A percentile compares a stretch with the other conserved stretches of the same genome.
These are phyloP conservation scores for Vigna radiata DNA, from an alignment of 306 rosid genomes.

Conservation along the genomic window DNA sequence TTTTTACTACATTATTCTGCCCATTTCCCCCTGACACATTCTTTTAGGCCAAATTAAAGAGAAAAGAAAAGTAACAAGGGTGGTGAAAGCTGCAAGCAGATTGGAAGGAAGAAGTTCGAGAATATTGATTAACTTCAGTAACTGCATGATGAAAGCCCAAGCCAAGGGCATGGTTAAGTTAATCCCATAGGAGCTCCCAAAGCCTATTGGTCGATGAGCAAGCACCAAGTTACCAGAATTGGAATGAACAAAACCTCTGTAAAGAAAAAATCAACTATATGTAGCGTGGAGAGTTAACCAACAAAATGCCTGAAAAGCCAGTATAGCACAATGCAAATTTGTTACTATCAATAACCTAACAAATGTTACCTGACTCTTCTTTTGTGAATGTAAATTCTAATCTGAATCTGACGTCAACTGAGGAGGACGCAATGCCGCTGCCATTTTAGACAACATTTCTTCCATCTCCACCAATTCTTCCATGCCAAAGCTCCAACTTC, in stretches of 20 bases:
- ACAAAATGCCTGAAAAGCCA: slow-evolving; percentile 23
- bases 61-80: not conserved
- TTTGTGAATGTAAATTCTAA: slow-evolving; percentile 42
- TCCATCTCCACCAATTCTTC: slow-evolving; percentile 88
- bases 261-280: not conserved
- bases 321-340: slow-evolving; percentile 13
- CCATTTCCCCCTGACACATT: too few relatives aligned
- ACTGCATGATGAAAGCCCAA: not conserved
- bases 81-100: not conserved
- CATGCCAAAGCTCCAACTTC: slow-evolving; percentile 79
- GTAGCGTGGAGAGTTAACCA: not conserved
- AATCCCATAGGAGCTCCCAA: not conserved
- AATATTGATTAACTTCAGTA: not conserved
- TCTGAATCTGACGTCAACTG: slow-evolving; percentile 80
- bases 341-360: not conserved
- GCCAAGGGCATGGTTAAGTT: not conserved
- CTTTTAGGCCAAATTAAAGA: too few relatives aligned
- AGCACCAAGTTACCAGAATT: not conserved
- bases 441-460: slow-evolving; percentile 79
- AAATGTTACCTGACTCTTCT: slow-evolving; percentile 14
- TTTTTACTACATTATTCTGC: too few relatives aligned
- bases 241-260: slow-evolving; percentile 2
- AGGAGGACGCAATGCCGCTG: slow-evolving; percentile 59
- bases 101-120: not conserved
- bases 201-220: not conserved